phyloP scores from a whole-genome alignment of 306 rosid genomes.

The Albizia julibrissin region DNA sequence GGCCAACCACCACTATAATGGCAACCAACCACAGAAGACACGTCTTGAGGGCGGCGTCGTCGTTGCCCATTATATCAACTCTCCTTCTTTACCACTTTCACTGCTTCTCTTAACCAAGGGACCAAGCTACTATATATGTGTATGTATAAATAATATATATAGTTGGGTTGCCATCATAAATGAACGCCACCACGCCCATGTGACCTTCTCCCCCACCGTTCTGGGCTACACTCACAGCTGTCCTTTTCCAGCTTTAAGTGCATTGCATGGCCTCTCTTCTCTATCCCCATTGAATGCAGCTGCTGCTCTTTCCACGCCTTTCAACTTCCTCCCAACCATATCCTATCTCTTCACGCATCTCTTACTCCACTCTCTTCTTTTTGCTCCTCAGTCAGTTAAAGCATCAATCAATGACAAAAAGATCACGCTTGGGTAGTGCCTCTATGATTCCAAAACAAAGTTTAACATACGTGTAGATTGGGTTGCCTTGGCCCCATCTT shows the following conservation, averaged over 20 bases:
- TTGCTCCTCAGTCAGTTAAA: too few species aligned
- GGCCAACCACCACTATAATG: not conserved
- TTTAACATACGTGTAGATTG: too few species aligned
- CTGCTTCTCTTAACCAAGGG: not conserved
- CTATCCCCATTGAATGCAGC: not conserved
- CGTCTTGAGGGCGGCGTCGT: not conserved
- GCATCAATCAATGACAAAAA: too few species aligned
- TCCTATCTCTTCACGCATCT: not conserved
- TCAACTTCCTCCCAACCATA: not conserved
- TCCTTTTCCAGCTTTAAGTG: not conserved
- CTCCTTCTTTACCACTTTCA: not conserved
- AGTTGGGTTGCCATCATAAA: too few species aligned
- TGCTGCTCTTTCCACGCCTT: too few species aligned
- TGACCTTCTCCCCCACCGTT: not conserved
- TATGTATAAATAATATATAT: not conserved
- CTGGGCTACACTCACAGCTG: not conserved
- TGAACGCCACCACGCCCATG: not conserved
- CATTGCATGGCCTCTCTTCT: not conserved
- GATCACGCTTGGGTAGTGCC: too few species aligned
- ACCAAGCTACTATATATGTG: too few species aligned
- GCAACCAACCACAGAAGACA: not conserved
- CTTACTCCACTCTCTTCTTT: too few species aligned
- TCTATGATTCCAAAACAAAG: too few species aligned
- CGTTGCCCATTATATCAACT: not conserved
- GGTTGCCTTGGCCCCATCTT: too few species aligned